Conservation (phyloP, 2,329 filamentous ascomycete species). For the Sporothrix brunneoviolacea region DNA sequence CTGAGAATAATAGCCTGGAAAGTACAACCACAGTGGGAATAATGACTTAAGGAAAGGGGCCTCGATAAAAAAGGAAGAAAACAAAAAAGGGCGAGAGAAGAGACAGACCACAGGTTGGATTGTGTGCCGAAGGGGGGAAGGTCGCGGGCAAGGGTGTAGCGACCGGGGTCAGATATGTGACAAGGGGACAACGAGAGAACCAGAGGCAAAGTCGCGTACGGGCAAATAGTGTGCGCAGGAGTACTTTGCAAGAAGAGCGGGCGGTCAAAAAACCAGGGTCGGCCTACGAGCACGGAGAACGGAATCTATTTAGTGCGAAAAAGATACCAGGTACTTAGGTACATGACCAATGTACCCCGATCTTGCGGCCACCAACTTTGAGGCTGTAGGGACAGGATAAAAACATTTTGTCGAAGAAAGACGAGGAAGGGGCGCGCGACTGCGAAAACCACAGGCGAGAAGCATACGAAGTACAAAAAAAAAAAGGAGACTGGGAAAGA, state of each 20-base stretch:
- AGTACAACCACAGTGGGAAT: too few relatives aligned
- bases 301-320: neutral
- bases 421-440: too few relatives aligned
- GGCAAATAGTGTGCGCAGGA: neutral
- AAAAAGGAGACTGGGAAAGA: conserved; percentile 5
- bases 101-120: conserved; percentile 3
- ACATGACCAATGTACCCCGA: neutral
- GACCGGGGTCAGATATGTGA: conserved; percentile 6
- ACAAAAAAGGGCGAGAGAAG: neutral
- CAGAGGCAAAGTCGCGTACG: conserved; percentile 1
- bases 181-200: conserved; percentile 6
- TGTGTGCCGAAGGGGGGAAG: conserved; percentile 25
- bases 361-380: conserved; percentile 2
- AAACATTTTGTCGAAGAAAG: too few relatives aligned
- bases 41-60: neutral
- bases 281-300: neutral
- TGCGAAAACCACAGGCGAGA: neutral
- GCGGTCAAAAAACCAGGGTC: conserved; percentile 2
- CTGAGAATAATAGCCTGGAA: too few relatives aligned
- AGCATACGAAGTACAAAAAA: neutral
- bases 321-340: neutral
- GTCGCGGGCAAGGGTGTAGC: conserved; percentile 16
- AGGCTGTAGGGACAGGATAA: conserved; percentile 1
- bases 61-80: neutral
- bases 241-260: neutral